Evolutionary conservation across 169 alveolate genomes (phyloP).

Genomic region (Babesia gibsoni): DNA sequence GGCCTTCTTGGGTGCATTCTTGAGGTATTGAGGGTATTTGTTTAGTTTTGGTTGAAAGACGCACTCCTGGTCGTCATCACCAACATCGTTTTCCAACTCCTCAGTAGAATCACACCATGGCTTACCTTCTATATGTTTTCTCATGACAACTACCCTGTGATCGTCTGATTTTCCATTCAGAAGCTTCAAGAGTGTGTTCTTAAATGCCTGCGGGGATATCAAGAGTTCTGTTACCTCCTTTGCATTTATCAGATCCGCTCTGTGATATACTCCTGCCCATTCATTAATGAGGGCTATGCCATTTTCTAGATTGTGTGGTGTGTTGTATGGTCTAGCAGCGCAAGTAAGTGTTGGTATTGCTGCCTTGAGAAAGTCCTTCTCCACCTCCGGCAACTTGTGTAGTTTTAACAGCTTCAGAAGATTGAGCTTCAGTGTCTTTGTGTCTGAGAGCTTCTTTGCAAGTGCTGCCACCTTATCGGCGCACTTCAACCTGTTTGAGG

Average conservation of each 20-base stretch:
- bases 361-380: conserved; percentile 45
- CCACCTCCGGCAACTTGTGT: conserved; percentile 19
- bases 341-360: conserved; percentile 35
- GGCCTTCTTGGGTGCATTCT: neutral
- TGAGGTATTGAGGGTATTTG: conserved; percentile 13
- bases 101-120: neutral
- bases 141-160: conserved; percentile 25
- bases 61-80: conserved; percentile 21
- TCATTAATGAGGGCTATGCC: conserved; percentile 6
- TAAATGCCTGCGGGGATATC: conserved; percentile 42
- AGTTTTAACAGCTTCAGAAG: conserved; percentile 15
- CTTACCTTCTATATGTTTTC: neutral
- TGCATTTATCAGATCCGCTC: neutral
- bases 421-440: conserved; percentile 18
- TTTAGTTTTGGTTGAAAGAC: conserved; percentile 16
- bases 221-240: conserved; percentile 13
- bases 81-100: no score
- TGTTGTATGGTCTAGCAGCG: conserved; percentile 31
- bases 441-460: conserved; percentile 1
- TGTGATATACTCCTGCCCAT: conserved; percentile 35
- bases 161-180: conserved; percentile 35
- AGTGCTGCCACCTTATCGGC: conserved; percentile 5
- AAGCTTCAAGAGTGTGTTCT: conserved; percentile 50
- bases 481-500: conserved; percentile 6
- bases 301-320: neutral